Conservation (phyloP, 345 rosid genomes). For the Passiflora organensis region DNA sequence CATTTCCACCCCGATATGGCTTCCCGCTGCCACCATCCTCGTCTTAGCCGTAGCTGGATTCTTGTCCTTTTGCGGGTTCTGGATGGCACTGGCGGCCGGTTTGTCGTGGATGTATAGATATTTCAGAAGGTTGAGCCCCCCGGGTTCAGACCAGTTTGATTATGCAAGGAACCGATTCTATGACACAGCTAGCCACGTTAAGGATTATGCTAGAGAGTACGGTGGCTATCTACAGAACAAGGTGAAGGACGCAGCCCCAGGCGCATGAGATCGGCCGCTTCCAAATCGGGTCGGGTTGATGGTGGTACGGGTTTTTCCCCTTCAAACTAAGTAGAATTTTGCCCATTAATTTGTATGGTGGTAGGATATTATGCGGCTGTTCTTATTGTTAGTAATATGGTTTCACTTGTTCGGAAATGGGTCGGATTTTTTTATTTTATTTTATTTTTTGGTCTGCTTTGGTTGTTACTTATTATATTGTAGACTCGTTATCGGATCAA, state of each 20-base stretch:
- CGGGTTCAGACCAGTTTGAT: conserved; percentile 58
- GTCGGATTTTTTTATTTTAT: no score
- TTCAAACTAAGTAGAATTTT: background rate
- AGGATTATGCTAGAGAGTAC: conserved; percentile 77
- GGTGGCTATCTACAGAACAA: conserved; percentile 74
- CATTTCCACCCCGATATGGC: conserved; percentile 71
- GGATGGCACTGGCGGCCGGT: conserved; percentile 35
- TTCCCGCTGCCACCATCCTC: conserved; percentile 41
- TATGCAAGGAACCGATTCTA: conserved; percentile 67
- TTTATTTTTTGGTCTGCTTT: no score
- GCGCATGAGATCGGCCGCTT: conserved; percentile 42
- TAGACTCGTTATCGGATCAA: no score
- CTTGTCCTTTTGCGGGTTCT: conserved; percentile 47
- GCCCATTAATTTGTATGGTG: background rate
- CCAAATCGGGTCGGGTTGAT: conserved; percentile 1
- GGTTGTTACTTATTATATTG: no score
- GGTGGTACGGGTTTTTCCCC: background rate
- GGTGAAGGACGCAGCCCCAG: conserved; percentile 92
- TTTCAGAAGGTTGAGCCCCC: conserved; percentile 59
- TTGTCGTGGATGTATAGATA: conserved; percentile 64
- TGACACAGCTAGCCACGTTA: conserved; percentile 75
- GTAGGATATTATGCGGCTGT: background rate
- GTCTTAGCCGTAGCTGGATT: conserved; percentile 34
- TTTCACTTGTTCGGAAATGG: no score
- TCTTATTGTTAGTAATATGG: no score